Evolutionary conservation across 148 eudicot species (phyloP).

Genomic region (Rhododendron ovatum): DNA sequence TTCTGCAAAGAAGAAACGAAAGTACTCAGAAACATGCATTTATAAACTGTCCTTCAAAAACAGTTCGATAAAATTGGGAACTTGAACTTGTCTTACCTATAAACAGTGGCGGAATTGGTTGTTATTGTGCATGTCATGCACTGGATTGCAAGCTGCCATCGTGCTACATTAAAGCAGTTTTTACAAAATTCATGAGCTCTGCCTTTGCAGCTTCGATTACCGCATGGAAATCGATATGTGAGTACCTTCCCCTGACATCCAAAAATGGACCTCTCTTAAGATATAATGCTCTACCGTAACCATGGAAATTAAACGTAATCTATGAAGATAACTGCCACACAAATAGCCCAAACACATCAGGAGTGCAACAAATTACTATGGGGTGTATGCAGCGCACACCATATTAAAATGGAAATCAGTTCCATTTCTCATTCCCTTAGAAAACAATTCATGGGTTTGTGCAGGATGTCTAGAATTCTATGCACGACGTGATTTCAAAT

Average conservation of each 20-base stretch:
- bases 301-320: not conserved
- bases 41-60: not conserved
- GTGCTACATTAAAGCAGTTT: constrained; percentile 35
- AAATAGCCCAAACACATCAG: not conserved
- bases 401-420: not conserved
- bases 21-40: not conserved
- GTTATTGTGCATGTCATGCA: not conserved
- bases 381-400: not conserved
- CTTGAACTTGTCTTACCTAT: not conserved
- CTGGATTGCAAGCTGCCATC: not conserved
- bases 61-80: not conserved
- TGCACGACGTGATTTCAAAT: not conserved
- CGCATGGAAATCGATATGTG: constrained; percentile 53
- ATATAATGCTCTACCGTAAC: not conserved
- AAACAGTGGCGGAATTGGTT: not conserved
- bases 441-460: not conserved
- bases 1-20: not conserved
- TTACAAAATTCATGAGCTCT: constrained; percentile 69
- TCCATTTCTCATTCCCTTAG: not conserved
- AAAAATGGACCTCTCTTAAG: constrained; percentile 1
- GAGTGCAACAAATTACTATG: not conserved
- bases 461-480: constrained; percentile 1
- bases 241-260: constrained; percentile 86
- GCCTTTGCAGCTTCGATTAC: constrained; percentile 91
- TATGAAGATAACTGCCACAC: not conserved